Evolutionary conservation across 306 rosid species (phyloP).

Genomic region (Canavalia ensiformis): DNA sequence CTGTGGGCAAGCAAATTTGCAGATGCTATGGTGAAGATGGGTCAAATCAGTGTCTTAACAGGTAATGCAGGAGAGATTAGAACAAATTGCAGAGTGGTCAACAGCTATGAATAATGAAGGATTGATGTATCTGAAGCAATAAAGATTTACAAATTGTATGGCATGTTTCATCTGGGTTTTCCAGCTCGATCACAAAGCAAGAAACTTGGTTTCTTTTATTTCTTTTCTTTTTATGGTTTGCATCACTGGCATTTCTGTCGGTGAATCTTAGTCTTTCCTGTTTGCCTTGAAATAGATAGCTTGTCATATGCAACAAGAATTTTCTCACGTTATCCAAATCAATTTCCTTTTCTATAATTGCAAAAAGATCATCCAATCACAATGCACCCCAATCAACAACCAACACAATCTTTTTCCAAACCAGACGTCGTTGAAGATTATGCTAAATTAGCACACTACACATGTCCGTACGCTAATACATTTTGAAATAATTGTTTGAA

Average conservation of each 20-base stretch:
- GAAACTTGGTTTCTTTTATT: constrained; percentile 9
- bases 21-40: constrained; percentile 80
- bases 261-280: constrained; percentile 1
- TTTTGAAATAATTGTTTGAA: background rate
- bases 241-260: background rate
- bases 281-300: constrained; percentile 11
- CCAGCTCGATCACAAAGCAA: constrained; percentile 33
- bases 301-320: constrained; percentile 21
- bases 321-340: background rate
- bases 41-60: constrained; percentile 62
- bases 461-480: background rate
- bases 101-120: constrained; percentile 34
- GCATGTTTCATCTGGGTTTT: constrained; percentile 36
- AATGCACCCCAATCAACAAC: constrained; percentile 2
- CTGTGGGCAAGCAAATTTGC: constrained; percentile 65
- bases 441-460: background rate
- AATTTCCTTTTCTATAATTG: background rate
- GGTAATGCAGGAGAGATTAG: constrained; percentile 70
- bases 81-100: constrained; percentile 63
- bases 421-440: background rate
- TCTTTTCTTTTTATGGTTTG: background rate
- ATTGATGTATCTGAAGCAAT: constrained; percentile 27
- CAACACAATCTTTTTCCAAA: background rate
- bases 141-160: constrained; percentile 23
- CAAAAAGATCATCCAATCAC: constrained; percentile 16